These are phyloP conservation scores for Cytospora paraplurivora DNA, from an alignment of 2,329 filamentous ascomycete species.

Conservation along the genomic window DNA sequence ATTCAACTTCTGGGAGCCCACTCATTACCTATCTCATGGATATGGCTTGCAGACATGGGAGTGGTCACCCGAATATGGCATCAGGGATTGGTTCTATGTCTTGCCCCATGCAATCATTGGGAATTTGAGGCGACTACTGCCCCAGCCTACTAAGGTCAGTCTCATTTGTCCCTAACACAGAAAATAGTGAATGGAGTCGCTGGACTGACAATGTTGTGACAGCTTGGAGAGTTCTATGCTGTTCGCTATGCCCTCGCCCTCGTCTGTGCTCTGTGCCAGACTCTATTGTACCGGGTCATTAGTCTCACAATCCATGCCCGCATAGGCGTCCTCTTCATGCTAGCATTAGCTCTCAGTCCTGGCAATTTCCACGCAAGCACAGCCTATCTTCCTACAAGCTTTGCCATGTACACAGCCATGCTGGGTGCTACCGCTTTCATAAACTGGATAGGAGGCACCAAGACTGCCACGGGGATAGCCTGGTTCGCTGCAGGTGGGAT, in stretches of 20 bases:
- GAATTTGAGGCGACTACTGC: constrained; percentile 65
- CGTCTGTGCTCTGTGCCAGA: constrained; percentile 79
- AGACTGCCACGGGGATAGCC: constrained; percentile 80
- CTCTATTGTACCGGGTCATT: constrained; percentile 76
- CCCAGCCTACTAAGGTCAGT: constrained; percentile 60
- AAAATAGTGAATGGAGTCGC: background rate
- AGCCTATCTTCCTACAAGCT: constrained; percentile 88
- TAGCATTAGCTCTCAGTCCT: constrained; percentile 75
- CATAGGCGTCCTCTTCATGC: constrained; percentile 81
- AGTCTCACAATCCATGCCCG: constrained; percentile 76
- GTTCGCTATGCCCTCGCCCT: constrained; percentile 76
- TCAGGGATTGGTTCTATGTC: constrained; percentile 93
- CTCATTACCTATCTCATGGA: constrained; percentile 90
- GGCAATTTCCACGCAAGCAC: constrained; percentile 93
- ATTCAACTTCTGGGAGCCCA: constrained; percentile 98
- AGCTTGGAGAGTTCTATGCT: constrained; percentile 78
- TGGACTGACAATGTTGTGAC: constrained; percentile 1
- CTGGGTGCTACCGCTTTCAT: constrained; percentile 87
- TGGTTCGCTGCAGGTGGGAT: constrained; percentile 87
- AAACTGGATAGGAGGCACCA: constrained; percentile 80
- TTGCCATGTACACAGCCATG: constrained; percentile 93
- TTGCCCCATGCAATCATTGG: constrained; percentile 74
- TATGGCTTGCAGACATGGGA: constrained; percentile 98
- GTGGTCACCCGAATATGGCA: constrained; percentile 92
- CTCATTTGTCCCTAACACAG: background rate